phyloP scores from a whole-genome alignment of 2,329 filamentous ascomycete species.

The Diaporthe citriasiana region DNA sequence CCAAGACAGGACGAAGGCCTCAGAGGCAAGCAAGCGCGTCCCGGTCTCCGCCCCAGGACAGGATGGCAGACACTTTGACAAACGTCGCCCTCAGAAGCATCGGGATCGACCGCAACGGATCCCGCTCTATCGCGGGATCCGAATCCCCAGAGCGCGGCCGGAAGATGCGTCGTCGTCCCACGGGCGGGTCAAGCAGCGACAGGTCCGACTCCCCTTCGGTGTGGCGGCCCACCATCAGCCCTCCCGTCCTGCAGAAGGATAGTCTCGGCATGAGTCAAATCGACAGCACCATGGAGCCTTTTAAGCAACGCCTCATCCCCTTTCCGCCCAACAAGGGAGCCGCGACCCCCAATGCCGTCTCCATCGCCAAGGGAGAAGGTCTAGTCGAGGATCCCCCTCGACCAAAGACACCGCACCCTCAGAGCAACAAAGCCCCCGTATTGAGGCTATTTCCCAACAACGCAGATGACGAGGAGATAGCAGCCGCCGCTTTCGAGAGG shows the following conservation, averaged over 20 bases:
- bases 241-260: slow-evolving; percentile 41
- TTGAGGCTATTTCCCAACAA: slow-evolving; percentile 40
- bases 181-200: slow-evolving; percentile 39
- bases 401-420: slow-evolving; percentile 36
- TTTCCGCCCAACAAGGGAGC: slow-evolving; percentile 35
- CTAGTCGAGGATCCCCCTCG: slow-evolving; percentile 1
- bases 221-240: slow-evolving; percentile 42
- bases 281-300: slow-evolving; percentile 20
- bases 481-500: slow-evolving; percentile 37
- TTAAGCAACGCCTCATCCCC: slow-evolving; percentile 39
- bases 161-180: slow-evolving; percentile 35
- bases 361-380: slow-evolving; percentile 5
- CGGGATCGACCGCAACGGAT: slow-evolving; percentile 35
- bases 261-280: slow-evolving; percentile 37
- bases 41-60: slow-evolving; percentile 32
- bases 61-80: slow-evolving; percentile 33
- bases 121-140: not conserved
- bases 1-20: slow-evolving; percentile 33
- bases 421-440: slow-evolving; percentile 11
- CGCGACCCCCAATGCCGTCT: slow-evolving; percentile 12
- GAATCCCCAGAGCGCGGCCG: slow-evolving; percentile 38
- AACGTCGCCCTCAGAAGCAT: slow-evolving; percentile 39
- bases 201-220: slow-evolving; percentile 41
- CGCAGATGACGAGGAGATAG: slow-evolving; percentile 40
- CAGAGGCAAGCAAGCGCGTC: slow-evolving; percentile 29